phyloP scores from a whole-genome alignment of 441 rosid species.

The Corymbia citriodora region DNA sequence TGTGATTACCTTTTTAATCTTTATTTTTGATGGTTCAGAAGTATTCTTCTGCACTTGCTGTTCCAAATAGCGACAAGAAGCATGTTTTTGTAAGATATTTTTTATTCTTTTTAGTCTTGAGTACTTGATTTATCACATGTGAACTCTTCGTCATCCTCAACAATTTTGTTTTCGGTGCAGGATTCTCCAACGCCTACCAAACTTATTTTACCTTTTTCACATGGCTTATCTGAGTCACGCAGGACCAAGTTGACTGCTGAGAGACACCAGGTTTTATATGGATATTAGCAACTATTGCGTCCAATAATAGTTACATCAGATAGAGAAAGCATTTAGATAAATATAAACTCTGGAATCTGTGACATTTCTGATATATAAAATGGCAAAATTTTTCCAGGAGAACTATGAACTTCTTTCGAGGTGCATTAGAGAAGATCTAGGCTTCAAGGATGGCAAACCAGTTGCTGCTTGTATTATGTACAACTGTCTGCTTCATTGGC shows the following conservation, averaged over 20 bases:
- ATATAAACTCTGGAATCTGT: not conserved
- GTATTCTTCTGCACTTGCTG: conserved; percentile 45
- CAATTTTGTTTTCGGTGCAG: conserved; percentile 31
- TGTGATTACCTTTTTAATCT: conserved; percentile 1
- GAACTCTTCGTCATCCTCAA: not conserved
- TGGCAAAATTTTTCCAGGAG: conserved; percentile 43
- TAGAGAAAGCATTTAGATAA: not conserved
- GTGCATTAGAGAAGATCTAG: conserved; percentile 83
- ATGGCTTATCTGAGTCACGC: conserved; percentile 74
- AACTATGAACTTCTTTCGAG: conserved; percentile 81
- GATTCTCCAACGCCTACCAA: conserved; percentile 95
- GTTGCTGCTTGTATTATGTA: conserved; percentile 87
- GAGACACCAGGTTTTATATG: conserved; percentile 61
- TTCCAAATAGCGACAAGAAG: conserved; percentile 52
- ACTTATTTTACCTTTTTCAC: conserved; percentile 61
- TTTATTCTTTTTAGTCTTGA: not conserved
- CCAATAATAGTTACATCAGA: not conserved
- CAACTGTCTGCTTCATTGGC: conserved; percentile 96
- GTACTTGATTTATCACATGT: not conserved
- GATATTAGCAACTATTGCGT: not conserved
- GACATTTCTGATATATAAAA: not conserved
- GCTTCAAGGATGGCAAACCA: conserved; percentile 80
- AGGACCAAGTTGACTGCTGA: conserved; percentile 78
- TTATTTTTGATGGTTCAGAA: conserved; percentile 39
- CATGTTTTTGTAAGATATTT: conserved; percentile 59